Evolutionary conservation across 2,329 filamentous ascomycete genomes (phyloP), one percentile per base, ranked within the genome.

Genomic region (Epichloe baconii): DNA sequence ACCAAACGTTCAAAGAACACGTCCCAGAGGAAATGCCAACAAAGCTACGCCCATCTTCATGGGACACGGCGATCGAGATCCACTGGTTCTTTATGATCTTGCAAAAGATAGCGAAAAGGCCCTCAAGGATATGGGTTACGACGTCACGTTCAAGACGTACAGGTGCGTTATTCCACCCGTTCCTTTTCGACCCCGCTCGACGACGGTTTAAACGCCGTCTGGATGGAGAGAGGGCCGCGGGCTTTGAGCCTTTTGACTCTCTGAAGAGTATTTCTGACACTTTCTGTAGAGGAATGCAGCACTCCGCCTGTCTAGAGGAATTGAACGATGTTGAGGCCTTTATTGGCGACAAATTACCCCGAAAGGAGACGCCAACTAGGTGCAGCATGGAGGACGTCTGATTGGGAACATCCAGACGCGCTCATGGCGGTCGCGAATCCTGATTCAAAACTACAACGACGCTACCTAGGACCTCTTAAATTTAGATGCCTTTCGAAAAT

Each of bases 11-110:
- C 57, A 61, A 63, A 43, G 62, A 68, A 7, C 59, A 69, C 23
- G 53, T 70, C 12, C 65, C 69, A 3, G 61, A 65, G 11, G 50
- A 34, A 69, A 75, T 72, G 44, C 54, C 52, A 73, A 77, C 57
- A 80, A 83, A 66, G 74, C 85, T 41, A 95, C 88, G 1, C 86
- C 86, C 1, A 82, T 97, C 55, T 87, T 93, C 68, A 85, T 96
- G 82, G 88, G 79, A 12, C 93, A 97, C 60, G 93, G 93, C n/a
- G 78, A 83, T 54, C 70, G 69, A 1, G 91, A 98, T 66, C 76
- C 76, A 14, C 71, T 95, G 3, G 86, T 96, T 8, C 76, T 74
- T 58, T 77, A 82, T 43, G 70, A 77, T 51, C 84, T 86, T 67
- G 91, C 87, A 14, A 69, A 79, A 64, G 65, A 74, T 67, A 88